phyloP scores from a whole-genome alignment of 176 grass and related monocot genomes.

The Musa schizocarpa region DNA sequence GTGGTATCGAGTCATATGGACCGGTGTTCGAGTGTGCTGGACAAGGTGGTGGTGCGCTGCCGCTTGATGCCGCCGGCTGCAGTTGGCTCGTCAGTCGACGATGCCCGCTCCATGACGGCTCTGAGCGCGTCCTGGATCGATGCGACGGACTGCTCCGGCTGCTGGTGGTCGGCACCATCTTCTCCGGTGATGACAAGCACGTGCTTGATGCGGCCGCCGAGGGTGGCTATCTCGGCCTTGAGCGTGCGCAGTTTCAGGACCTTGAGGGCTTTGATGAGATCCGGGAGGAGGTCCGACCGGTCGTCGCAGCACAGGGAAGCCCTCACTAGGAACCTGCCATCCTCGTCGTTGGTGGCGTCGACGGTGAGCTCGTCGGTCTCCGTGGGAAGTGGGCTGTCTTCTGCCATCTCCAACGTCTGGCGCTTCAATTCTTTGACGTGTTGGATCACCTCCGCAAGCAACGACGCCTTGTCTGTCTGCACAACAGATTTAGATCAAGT shows the following conservation, averaged over 20 bases:
- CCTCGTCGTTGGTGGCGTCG: conserved; percentile 69
- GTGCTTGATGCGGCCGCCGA: conserved; percentile 83
- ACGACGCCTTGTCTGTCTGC: conserved; percentile 93
- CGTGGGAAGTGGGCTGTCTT: conserved; percentile 68
- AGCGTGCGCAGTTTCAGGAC: conserved; percentile 70
- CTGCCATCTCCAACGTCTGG: conserved; percentile 79
- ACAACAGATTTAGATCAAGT: neutral
- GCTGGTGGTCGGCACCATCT: conserved; percentile 13
- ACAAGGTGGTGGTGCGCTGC: conserved; percentile 73
- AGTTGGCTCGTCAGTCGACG: neutral
- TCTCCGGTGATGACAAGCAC: conserved; percentile 74
- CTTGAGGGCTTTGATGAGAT: conserved; percentile 88
- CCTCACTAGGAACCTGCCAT: conserved; percentile 56
- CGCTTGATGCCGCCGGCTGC: conserved; percentile 67
- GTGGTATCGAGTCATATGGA: conserved; percentile 42
- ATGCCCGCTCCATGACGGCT: conserved; percentile 72
- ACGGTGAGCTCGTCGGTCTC: conserved; percentile 93
- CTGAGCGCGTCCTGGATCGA: conserved; percentile 83
- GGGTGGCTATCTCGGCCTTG: conserved; percentile 93
- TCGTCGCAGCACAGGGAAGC: conserved; percentile 95
- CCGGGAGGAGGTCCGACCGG: conserved; percentile 82
- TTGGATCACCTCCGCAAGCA: conserved; percentile 95
- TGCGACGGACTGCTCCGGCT: conserved; percentile 41
- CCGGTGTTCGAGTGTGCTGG: conserved; percentile 75
- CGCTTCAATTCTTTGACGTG: conserved; percentile 96